These are phyloP conservation scores for Lactarius trivialis DNA, from an alignment of 768 basidiomycete genomes.

Conservation along the genomic window DNA sequence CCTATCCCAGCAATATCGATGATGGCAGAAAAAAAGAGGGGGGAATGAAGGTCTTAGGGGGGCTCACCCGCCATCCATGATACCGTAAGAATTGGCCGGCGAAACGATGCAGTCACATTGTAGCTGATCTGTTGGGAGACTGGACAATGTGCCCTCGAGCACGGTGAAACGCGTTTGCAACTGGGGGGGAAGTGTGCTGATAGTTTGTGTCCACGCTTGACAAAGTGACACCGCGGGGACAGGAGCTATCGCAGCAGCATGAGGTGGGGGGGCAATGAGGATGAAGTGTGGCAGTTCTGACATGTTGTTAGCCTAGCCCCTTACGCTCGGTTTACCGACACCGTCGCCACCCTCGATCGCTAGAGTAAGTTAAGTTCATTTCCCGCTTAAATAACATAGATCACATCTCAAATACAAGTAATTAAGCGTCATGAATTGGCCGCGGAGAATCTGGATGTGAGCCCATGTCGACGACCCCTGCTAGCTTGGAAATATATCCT, in stretches of 20 bases:
- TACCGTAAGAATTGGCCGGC: conserved; percentile 19
- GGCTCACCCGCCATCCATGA: conserved; percentile 20
- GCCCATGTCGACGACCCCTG: conserved; percentile 30
- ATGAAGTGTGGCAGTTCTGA: conserved; percentile 6
- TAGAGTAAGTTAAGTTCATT: too few species aligned
- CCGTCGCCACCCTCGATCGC: not conserved
- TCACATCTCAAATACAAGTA: not conserved
- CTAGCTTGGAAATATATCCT: conserved; percentile 30
- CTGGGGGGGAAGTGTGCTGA: not conserved
- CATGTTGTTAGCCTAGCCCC: not conserved
- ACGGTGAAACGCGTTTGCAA: conserved; percentile 17
- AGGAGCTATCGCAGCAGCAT: not conserved
- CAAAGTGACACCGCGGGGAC: not conserved
- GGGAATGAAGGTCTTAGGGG: not conserved
- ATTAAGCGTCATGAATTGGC: conserved; percentile 14
- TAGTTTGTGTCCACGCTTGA: conserved; percentile 2
- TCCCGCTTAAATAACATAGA: not conserved
- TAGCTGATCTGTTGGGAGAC: conserved; percentile 1
- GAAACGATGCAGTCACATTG: conserved; percentile 20
- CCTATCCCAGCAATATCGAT: not conserved
- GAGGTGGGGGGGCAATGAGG: conserved; percentile 10
- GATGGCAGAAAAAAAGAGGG: not conserved
- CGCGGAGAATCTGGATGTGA: conserved; percentile 29
- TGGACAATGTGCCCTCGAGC: conserved; percentile 4
- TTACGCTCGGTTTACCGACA: too few species aligned